Evolutionary conservation across 768 basidiomycete genomes (phyloP).

Genomic region (Serendipita indica): DNA sequence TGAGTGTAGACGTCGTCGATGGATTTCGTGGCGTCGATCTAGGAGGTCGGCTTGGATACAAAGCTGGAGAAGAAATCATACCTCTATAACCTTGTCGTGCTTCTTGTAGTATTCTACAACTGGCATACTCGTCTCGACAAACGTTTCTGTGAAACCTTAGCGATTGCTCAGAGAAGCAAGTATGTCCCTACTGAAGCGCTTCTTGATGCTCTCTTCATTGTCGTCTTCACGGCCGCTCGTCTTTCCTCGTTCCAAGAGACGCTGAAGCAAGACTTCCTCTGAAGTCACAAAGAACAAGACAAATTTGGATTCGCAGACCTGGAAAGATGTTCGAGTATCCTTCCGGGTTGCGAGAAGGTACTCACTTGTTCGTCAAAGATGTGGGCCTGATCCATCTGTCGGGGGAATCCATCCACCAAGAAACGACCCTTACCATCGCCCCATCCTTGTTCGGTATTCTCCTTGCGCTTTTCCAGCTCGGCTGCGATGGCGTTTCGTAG

Average conservation of each 20-base stretch:
- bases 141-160: conserved; percentile 42
- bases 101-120: conserved; percentile 72
- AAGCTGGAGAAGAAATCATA: conserved; percentile 23
- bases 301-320: conserved; percentile 70
- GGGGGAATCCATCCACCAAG: conserved; percentile 92
- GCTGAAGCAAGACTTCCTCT: conserved; percentile 72
- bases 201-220: conserved; percentile 85
- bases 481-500: conserved; percentile 81
- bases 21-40: conserved; percentile 56
- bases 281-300: conserved; percentile 81
- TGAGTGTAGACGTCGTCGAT: conserved; percentile 58
- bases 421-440: conserved; percentile 62
- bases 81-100: conserved; percentile 63
- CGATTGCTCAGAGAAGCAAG: no score
- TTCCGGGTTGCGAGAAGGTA: background rate
- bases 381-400: conserved; percentile 95
- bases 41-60: background rate
- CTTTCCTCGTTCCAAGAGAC: conserved; percentile 79
- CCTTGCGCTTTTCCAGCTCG: conserved; percentile 32
- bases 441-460: conserved; percentile 41
- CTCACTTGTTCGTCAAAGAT: conserved; percentile 76
- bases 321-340: background rate
- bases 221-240: conserved; percentile 95
- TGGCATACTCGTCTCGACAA: conserved; percentile 79
- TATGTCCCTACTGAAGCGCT: conserved; percentile 68